Conservation (phyloP, 208 protist genomes). For the Zelonia costaricensis region DNA sequence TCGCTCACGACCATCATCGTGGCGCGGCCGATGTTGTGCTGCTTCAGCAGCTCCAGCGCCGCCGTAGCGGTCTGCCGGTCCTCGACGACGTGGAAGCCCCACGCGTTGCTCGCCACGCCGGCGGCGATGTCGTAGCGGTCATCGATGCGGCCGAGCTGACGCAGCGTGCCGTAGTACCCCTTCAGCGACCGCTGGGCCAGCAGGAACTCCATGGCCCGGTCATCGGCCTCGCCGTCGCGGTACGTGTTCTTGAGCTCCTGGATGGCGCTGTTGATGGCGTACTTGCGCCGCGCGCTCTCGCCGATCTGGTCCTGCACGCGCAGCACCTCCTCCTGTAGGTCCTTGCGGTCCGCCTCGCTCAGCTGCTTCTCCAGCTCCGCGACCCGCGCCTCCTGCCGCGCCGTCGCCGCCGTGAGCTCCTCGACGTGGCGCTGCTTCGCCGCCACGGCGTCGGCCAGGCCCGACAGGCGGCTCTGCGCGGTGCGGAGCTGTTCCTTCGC, state of each 20-base stretch:
- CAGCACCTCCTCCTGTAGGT: constrained; percentile 60
- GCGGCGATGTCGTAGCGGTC: constrained; percentile 98
- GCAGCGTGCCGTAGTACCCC: constrained; percentile 96
- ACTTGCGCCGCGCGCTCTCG: constrained; percentile 68
- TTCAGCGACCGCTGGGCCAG: constrained; percentile 83
- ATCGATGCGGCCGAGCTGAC: constrained; percentile 98
- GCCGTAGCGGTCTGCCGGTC: constrained; percentile 87
- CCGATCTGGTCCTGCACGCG: constrained; percentile 73
- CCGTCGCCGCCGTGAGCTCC: constrained; percentile 33
- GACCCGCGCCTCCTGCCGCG: constrained; percentile 34
- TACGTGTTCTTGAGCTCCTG: constrained; percentile 81
- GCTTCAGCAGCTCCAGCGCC: constrained; percentile 93
- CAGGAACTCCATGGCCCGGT: constrained; percentile 87
- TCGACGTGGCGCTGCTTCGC: constrained; percentile 38
- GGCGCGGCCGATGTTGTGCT: constrained; percentile 94
- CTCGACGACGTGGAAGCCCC: constrained; percentile 98
- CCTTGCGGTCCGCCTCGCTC: constrained; percentile 38
- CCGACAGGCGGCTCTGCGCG: constrained; percentile 39
- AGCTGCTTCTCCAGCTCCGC: constrained; percentile 56
- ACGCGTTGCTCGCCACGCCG: constrained; percentile 95
- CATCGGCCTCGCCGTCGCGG: constrained; percentile 83
- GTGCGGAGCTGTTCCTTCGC: constrained; percentile 56
- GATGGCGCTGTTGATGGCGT: constrained; percentile 76
- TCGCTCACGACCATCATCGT: constrained; percentile 98
- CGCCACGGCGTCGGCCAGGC: constrained; percentile 33